A percentile compares a stretch with the other conserved stretches of the same genome.
Evolutionary conservation across 352 stramenopile species (phyloP).

Genomic region (Globisporangium paddicum): DNA sequence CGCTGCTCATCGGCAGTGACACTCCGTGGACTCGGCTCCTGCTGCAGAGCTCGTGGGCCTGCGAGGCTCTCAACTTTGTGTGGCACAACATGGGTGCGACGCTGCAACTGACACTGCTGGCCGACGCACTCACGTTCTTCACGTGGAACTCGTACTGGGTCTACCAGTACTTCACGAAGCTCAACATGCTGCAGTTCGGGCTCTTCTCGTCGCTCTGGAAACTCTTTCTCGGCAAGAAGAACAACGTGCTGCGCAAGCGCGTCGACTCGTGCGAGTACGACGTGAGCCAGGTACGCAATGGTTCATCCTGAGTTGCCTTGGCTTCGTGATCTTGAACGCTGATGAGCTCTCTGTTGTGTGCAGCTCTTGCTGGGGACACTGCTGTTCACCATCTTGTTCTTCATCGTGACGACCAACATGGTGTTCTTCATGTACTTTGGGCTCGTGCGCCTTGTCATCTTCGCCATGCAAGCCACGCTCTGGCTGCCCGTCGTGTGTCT

Average conservation of each 20-base stretch:
- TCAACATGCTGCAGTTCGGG: constrained; percentile 78
- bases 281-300: constrained; percentile 64
- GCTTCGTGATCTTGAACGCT: background rate
- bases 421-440: constrained; percentile 94
- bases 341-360: background rate
- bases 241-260: constrained; percentile 89
- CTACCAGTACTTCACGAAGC: constrained; percentile 80
- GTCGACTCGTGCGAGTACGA: constrained; percentile 95
- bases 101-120: constrained; percentile 60
- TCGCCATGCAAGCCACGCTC: constrained; percentile 28
- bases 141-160: constrained; percentile 88
- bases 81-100: constrained; percentile 49
- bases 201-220: constrained; percentile 88
- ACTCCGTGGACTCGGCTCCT: background rate
- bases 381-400: constrained; percentile 90
- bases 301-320: background rate
- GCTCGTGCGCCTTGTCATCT: constrained; percentile 55
- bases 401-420: constrained; percentile 92
- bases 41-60: background rate
- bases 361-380: constrained; percentile 91
- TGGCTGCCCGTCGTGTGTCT: constrained; percentile 55
- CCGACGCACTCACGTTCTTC: constrained; percentile 66
- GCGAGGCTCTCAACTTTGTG: background rate
- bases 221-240: constrained; percentile 93
- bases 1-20: constrained; percentile 11